Conservation (phyloP, 1,284 basidiomycete genomes). For the Porodaedalea pini region DNA sequence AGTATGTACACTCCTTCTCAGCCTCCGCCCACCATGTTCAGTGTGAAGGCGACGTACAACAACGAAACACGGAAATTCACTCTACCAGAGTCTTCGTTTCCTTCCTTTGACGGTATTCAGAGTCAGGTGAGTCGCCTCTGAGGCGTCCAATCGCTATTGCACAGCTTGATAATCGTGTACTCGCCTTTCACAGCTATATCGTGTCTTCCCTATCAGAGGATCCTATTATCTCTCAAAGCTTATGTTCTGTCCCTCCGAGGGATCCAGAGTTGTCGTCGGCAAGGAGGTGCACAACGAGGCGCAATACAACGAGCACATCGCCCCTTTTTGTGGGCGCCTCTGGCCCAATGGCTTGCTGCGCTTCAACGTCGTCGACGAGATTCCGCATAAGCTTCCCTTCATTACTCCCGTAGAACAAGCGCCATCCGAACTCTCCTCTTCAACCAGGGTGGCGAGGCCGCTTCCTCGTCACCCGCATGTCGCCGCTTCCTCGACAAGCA, state of each 20-base stretch:
- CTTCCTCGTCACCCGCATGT: constrained; percentile 4
- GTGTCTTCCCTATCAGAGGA: constrained; percentile 60
- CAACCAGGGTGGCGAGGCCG: background rate
- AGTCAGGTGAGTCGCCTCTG: constrained; percentile 37
- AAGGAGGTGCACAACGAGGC: constrained; percentile 53
- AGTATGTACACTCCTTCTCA: constrained; percentile 3
- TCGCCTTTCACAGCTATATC: constrained; percentile 49
- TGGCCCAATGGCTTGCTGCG: constrained; percentile 58
- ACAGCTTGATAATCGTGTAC: constrained; percentile 21
- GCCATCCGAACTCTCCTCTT: background rate
- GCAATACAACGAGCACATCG: constrained; percentile 52
- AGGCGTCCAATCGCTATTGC: constrained; percentile 10
- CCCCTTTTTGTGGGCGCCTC: constrained; percentile 44
- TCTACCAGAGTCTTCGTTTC: constrained; percentile 40
- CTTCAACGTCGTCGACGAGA: constrained; percentile 56
- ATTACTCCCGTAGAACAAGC: background rate
- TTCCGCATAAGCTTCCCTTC: constrained; percentile 13
- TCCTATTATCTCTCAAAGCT: constrained; percentile 61
- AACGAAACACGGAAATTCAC: constrained; percentile 48
- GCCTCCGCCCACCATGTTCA: constrained; percentile 43
- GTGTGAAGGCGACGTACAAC: constrained; percentile 51
- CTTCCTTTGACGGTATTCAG: constrained; percentile 40
- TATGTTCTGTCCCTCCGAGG: constrained; percentile 49
- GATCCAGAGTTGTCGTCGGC: constrained; percentile 54
- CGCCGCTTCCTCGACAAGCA: background rate